phyloP scores from a whole-genome alignment of 371 early-diverging fungal genomes.

The Mucor velutinosus region DNA sequence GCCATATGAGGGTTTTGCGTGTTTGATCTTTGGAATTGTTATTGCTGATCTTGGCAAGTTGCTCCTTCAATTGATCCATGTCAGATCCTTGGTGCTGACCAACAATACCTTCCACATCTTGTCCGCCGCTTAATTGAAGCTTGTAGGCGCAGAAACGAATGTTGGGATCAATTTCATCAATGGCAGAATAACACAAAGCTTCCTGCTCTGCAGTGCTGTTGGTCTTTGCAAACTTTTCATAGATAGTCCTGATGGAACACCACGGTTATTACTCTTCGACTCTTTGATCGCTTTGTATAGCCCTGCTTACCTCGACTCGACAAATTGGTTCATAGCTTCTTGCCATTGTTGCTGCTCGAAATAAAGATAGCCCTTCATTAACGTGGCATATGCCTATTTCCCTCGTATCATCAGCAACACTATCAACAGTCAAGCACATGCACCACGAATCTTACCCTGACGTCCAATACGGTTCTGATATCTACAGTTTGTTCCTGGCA shows the following conservation, averaged over 20 bases:
- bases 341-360: constrained; percentile 78
- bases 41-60: constrained; percentile 33
- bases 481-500: constrained; percentile 62
- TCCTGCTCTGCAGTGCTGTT: constrained; percentile 57
- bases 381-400: constrained; percentile 67
- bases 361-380: constrained; percentile 67
- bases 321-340: constrained; percentile 63
- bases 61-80: neutral
- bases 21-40: neutral
- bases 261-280: neutral
- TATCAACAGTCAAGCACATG: neutral
- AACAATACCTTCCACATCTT: constrained; percentile 57
- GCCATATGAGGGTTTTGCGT: constrained; percentile 39
- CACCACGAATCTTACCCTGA: constrained; percentile 45
- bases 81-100: neutral
- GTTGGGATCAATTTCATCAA: constrained; percentile 81
- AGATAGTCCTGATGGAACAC: constrained; percentile 55
- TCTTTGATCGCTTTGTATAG: neutral
- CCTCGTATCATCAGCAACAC: neutral
- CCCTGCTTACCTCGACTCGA: constrained; percentile 42
- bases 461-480: constrained; percentile 58
- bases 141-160: constrained; percentile 83
- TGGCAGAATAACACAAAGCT: constrained; percentile 67
- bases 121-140: constrained; percentile 49
- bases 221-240: constrained; percentile 63